phyloP scores from a whole-genome alignment of 1,284 basidiomycete species.

The Garcileccinum viscosum region DNA sequence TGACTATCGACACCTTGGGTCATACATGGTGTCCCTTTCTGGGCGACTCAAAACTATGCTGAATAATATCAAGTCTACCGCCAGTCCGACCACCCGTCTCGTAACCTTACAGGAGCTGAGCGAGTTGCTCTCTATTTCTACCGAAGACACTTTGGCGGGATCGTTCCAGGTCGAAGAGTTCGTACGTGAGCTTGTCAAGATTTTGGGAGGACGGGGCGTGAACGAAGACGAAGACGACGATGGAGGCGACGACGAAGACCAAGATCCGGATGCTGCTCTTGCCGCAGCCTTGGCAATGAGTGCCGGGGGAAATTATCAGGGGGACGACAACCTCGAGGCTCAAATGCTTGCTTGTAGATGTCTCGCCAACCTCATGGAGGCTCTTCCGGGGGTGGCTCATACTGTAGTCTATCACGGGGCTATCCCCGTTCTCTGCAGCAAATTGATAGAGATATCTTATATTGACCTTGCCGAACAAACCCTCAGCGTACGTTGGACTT shows the following conservation, averaged over 20 bases:
- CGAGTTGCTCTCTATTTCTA: conserved; percentile 94
- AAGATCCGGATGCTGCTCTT: conserved; percentile 84
- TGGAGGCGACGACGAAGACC: conserved; percentile 62
- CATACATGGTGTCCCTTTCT: conserved; percentile 89
- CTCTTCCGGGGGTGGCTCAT: conserved; percentile 90
- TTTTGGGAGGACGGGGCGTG: conserved; percentile 84
- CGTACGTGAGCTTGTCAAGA: conserved; percentile 90
- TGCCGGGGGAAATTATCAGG: conserved; percentile 67
- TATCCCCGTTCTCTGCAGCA: conserved; percentile 93
- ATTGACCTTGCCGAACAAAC: conserved; percentile 98
- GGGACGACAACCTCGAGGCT: conserved; percentile 87
- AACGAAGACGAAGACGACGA: conserved; percentile 73
- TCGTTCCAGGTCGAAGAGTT: conserved; percentile 94
- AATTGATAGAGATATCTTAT: conserved; percentile 93
- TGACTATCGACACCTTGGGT: conserved; percentile 85
- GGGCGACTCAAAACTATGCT: conserved; percentile 89
- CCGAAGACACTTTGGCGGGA: conserved; percentile 94
- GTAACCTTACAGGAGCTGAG: conserved; percentile 93
- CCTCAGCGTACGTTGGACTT: conserved; percentile 75
- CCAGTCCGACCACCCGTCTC: conserved; percentile 82
- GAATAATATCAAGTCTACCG: conserved; percentile 84
- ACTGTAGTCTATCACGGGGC: conserved; percentile 95
- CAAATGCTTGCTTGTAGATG: conserved; percentile 94
- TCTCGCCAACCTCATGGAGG: conserved; percentile 96
- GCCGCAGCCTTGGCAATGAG: conserved; percentile 85